These are phyloP conservation scores for Rachicladosporium sp. DNA, from an alignment of 2,329 filamentous ascomycete genomes.

Conservation along the genomic window DNA sequence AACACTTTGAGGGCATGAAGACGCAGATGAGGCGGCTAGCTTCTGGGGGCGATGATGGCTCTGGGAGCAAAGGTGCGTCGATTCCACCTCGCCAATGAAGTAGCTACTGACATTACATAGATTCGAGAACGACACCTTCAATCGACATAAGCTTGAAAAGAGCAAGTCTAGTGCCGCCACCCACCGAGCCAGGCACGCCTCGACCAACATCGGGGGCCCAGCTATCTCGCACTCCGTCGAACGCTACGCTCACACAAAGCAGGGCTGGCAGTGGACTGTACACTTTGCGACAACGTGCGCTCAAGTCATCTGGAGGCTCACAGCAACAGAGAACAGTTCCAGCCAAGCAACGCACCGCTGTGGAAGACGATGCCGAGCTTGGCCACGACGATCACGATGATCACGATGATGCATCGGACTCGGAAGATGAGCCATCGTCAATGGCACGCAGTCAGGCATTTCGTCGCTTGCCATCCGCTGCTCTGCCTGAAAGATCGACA, in stretches of 20 bases:
- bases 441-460: slow-evolving; percentile 33
- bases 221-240: slow-evolving; percentile 31
- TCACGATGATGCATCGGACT: slow-evolving; percentile 17
- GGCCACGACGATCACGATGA: slow-evolving; percentile 18
- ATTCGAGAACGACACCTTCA: not conserved
- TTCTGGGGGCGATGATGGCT: not conserved
- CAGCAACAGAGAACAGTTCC: slow-evolving; percentile 21
- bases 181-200: not conserved
- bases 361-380: slow-evolving; percentile 10
- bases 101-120: not conserved
- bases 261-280: slow-evolving; percentile 4
- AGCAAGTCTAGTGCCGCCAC: not conserved
- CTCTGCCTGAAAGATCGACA: slow-evolving; percentile 15
- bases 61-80: not conserved
- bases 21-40: slow-evolving; percentile 75
- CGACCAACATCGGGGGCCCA: not conserved
- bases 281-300: not conserved
- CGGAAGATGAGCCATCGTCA: slow-evolving; percentile 23
- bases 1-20: slow-evolving; percentile 77
- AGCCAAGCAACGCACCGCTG: slow-evolving; percentile 8
- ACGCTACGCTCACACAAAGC: slow-evolving; percentile 35
- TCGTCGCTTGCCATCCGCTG: slow-evolving; percentile 23
- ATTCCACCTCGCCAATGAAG: not conserved
- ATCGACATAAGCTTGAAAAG: not conserved
- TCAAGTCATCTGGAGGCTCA: slow-evolving; percentile 8